Percentiles rank a stretch among this genome's conserved stretches.
phyloP scores from a whole-genome alignment of 2,329 filamentous ascomycete genomes.

The Penicillium sp. region DNA sequence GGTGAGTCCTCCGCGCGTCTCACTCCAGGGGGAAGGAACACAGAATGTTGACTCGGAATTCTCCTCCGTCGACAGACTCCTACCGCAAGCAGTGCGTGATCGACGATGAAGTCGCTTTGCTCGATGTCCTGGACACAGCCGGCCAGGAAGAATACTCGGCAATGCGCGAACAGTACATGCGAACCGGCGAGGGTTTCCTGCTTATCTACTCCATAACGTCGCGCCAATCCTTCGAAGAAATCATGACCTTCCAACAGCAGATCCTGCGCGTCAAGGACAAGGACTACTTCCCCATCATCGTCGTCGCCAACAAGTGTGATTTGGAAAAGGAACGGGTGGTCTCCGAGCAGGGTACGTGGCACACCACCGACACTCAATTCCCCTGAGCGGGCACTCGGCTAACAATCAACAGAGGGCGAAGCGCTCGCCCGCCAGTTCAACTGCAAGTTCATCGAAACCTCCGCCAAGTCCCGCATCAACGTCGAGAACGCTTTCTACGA shows the following conservation, averaged over 20 bases:
- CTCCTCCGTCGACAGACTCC: conserved; percentile 66
- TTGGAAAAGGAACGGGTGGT: conserved; percentile 90
- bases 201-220: conserved; percentile 98
- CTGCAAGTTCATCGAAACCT: conserved; percentile 99
- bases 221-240: conserved; percentile 96
- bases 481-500: conserved; percentile 99
- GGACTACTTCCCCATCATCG: conserved; percentile 99
- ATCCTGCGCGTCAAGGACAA: conserved; percentile 99
- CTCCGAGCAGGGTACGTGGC: conserved; percentile 76
- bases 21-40: neutral
- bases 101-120: conserved; percentile 94
- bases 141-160: conserved; percentile 99
- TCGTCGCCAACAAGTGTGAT: conserved; percentile 99
- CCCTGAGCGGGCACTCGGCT: conserved; percentile 2
- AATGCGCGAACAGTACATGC: conserved; percentile 99
- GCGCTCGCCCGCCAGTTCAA: conserved; percentile 81
- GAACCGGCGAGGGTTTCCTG: conserved; percentile 95
- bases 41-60: conserved; percentile 1
- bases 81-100: conserved; percentile 99
- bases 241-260: conserved; percentile 97
- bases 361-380: neutral
- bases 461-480: conserved; percentile 95
- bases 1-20: conserved; percentile 50
- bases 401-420: conserved; percentile 72
- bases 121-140: conserved; percentile 97